Evolutionary conservation across 768 basidiomycete species (phyloP), one percentile per base, ranked within the genome.

Genomic region (Tylopilus sp.): DNA sequence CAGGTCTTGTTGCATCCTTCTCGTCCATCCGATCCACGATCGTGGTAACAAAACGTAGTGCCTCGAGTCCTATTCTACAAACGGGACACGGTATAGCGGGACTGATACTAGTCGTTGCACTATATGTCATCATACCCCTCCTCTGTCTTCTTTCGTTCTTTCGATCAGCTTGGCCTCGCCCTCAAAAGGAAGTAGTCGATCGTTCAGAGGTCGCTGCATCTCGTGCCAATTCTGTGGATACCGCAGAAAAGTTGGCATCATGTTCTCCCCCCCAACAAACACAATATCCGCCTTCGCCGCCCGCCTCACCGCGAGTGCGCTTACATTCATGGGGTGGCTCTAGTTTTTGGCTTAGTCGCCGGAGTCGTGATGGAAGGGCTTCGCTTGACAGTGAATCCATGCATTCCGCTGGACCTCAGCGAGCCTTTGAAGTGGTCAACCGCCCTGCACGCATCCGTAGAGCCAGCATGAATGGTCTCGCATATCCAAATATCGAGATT

Each of bases 41-140:
- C 28, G 53, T 56, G 37, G 17, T 70, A 8, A 50, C 64, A 38
- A 75, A 70, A 57, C 72, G 75, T 42, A 63, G 71, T 42, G 46
- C 56, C 14, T 64, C 72, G 28, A 59, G 65, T 37, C 48, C 46
- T 34, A 46, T 70, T 53, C 75, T 90, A 41, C 74, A 71, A 53
- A 90, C 89, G 2, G 63, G 68, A 9, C 90, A 92, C 62, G 81
- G 85, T 29, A 74, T 76, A 63, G 83, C 79, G 1, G 86, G 87
- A 30, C 70, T 91, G 38, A 78, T 78, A 17, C 77, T 92, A 16
- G 87, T 86, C 63, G 53, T 81, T 36, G 76, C 74, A 34, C 70
- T 90, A 21, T 91, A 89, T 64, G 73, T 69, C 29, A 36, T 82
- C 37, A 56, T 82, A 17, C 85, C 82, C 31, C 47, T 73, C 57